Percentiles rank a stretch among this genome's conserved stretches.
Conservation (phyloP, 2,329 filamentous ascomycete genomes). For the Chalaropsis thielavioides region DNA sequence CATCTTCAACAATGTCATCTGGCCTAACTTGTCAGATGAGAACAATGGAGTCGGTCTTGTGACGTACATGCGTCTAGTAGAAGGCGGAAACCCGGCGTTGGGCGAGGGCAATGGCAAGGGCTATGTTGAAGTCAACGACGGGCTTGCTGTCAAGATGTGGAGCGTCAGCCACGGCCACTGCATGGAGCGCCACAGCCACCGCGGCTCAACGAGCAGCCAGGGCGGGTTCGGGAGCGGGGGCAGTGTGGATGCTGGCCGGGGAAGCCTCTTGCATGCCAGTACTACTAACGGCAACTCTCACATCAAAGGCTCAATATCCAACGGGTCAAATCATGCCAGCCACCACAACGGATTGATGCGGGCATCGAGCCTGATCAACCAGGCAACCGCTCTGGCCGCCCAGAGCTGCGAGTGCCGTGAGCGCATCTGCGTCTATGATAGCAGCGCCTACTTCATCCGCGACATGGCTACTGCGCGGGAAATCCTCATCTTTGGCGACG, state of each 20-base stretch:
- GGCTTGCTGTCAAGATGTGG: slow-evolving; percentile 76
- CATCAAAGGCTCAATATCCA: slow-evolving; percentile 11
- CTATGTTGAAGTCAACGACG: slow-evolving; percentile 79
- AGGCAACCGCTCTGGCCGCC: slow-evolving; percentile 17
- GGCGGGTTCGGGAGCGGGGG: slow-evolving; percentile 36
- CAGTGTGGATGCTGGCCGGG: slow-evolving; percentile 33
- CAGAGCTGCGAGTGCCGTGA: slow-evolving; percentile 28
- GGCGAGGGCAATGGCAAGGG: slow-evolving; percentile 67
- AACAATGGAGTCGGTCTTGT: slow-evolving; percentile 87
- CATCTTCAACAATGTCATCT: slow-evolving; percentile 95
- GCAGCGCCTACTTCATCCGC: slow-evolving; percentile 85
- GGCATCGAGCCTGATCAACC: slow-evolving; percentile 15
- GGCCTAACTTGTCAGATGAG: slow-evolving; percentile 94
- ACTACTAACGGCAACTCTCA: slow-evolving; percentile 9
- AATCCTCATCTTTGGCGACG: slow-evolving; percentile 86
- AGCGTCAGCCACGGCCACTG: slow-evolving; percentile 83
- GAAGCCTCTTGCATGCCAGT: slow-evolving; percentile 20
- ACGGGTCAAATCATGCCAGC: slow-evolving; percentile 14
- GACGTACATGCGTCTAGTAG: slow-evolving; percentile 75
- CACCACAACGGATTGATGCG: slow-evolving; percentile 2
- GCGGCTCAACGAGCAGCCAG: slow-evolving; percentile 38
- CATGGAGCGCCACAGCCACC: slow-evolving; percentile 56
- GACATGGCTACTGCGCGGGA: slow-evolving; percentile 56
- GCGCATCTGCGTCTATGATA: slow-evolving; percentile 60
- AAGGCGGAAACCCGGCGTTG: slow-evolving; percentile 73